Evolutionary conservation across 768 basidiomycete genomes (phyloP).

Genomic region (Bullera alba): DNA sequence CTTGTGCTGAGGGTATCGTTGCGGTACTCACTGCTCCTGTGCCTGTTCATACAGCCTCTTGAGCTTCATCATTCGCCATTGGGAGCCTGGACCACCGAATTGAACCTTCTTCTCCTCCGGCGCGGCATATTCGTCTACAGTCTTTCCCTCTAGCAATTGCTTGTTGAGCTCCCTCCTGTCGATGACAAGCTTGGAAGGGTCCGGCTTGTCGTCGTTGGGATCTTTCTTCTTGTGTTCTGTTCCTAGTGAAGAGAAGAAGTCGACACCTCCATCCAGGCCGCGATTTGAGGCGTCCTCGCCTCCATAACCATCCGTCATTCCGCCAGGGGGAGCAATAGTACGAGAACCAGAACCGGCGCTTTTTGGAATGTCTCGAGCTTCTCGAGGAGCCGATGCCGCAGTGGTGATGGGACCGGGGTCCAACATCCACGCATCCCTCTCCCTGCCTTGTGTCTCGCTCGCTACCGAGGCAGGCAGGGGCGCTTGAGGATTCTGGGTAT

Average conservation of each 20-base stretch:
- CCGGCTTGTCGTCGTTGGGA: constrained; percentile 53
- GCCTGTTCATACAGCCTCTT: constrained; percentile 81
- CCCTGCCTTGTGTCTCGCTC: constrained; percentile 53
- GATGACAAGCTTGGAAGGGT: constrained; percentile 63
- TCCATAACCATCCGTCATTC: constrained; percentile 44
- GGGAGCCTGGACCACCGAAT: constrained; percentile 85
- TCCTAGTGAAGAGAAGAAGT: constrained; percentile 86
- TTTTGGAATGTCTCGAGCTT: constrained; percentile 20
- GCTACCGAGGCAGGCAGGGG: constrained; percentile 50
- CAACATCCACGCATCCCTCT: constrained; percentile 85
- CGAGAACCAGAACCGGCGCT: constrained; percentile 13
- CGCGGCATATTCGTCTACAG: constrained; percentile 37
- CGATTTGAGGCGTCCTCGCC: constrained; percentile 50
- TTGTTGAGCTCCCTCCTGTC: constrained; percentile 42
- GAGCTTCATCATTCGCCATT: constrained; percentile 98
- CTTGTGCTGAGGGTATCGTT: not conserved
- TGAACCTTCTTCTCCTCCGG: constrained; percentile 55
- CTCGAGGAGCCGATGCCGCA: constrained; percentile 13
- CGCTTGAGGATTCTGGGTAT: constrained; percentile 53
- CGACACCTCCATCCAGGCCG: constrained; percentile 59
- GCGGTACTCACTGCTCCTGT: constrained; percentile 59
- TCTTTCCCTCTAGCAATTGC: constrained; percentile 52
- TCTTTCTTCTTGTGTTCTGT: constrained; percentile 60
- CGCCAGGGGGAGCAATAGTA: constrained; percentile 12
- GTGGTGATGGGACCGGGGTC: constrained; percentile 46